Percentiles rank a stretch among this genome's conserved stretches.
These are phyloP conservation scores for Typha latifolia DNA, from an alignment of 176 grass and related monocot species.

Conservation along the genomic window DNA sequence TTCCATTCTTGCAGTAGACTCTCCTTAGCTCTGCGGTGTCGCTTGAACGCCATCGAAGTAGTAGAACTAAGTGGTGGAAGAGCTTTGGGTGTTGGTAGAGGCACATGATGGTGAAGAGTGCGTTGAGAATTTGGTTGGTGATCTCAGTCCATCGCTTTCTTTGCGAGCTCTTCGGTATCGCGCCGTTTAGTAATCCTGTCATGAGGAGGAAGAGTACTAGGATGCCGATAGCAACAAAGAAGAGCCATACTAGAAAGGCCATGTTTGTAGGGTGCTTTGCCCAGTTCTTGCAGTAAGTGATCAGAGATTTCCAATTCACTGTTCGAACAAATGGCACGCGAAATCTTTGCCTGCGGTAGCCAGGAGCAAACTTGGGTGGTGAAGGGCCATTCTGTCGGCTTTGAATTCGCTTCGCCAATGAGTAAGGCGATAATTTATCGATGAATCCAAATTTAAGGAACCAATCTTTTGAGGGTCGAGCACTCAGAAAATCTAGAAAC, in stretches of 20 bases:
- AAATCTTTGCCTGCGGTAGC: not conserved
- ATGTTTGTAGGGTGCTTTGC: conserved; percentile 38
- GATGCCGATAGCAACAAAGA: conserved; percentile 33
- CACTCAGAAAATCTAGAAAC: conserved; percentile 44
- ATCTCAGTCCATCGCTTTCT: conserved; percentile 51
- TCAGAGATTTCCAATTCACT: conserved; percentile 35
- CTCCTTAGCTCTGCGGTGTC: conserved; percentile 27
- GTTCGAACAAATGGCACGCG: conserved; percentile 25
- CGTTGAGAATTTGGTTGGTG: conserved; percentile 60
- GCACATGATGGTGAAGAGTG: conserved; percentile 82
- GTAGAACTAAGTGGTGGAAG: conserved; percentile 48
- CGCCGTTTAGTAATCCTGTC: conserved; percentile 50
- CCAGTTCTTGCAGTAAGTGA: conserved; percentile 29
- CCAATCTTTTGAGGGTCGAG: conserved; percentile 28
- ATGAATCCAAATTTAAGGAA: conserved; percentile 4
- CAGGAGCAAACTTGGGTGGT: not conserved
- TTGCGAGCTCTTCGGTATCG: conserved; percentile 26
- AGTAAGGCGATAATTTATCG: not conserved
- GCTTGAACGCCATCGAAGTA: conserved; percentile 28
- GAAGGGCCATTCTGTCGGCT: conserved; percentile 1
- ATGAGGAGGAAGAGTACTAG: conserved; percentile 58
- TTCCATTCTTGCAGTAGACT: conserved; percentile 48
- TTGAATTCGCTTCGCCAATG: conserved; percentile 13
- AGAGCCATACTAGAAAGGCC: conserved; percentile 44
- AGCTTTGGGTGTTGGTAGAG: conserved; percentile 65